Base-by-base conservation (phyloP, 1,139 yeast species). In the Debaryomyces nepalensis region DNA sequence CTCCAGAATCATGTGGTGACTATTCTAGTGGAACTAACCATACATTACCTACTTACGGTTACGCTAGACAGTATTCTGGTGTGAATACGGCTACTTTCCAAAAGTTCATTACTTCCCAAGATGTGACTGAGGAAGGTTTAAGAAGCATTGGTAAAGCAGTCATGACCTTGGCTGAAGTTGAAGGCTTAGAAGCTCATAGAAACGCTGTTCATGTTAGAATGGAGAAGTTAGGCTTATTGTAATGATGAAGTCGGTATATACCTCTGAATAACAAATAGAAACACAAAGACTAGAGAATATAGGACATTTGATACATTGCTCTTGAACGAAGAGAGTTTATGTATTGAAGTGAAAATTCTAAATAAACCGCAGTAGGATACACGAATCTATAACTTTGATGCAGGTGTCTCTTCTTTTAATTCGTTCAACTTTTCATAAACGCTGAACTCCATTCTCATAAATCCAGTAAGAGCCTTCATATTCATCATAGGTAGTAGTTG, bases 1-100 rank as follows among this genome's bases (percentile, higher is more conserved):
- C 97, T 3, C 99, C 99, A 35, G 99, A 93, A 66, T 87, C 96
- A 3, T 91, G 98, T 66, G 99, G 99, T 58, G 99, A 95, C 66
- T 95, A 93, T 70, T 90, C 98, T 1, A 83, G 93, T 49, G 98
- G 99, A 61, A 93, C 99, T 5, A 93, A 93, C 75, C 98, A 91
- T 69, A 93, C 99, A 0, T 77, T 93, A 57, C 99, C 99, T 46
- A 93, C 99, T 0, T 93, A 93, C 63, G 99, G 99, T 39, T 93
- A 93, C 61, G 98, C 99, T 37, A 84, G 90, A 69, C 95, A 89
- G 78, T 93, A 93, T 70, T 86, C 96, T 50, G 99, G 99, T 44
- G 98, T 91, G 46, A 93, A 93, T 69, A 91, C 98, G 23, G 85
- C 91, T 39, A 90, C 97, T 0, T 93, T 89, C 82, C 95, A 88